Base-by-base conservation (phyloP, 495 filamentous ascomycete species). In the Acidomyces sp. region DNA sequence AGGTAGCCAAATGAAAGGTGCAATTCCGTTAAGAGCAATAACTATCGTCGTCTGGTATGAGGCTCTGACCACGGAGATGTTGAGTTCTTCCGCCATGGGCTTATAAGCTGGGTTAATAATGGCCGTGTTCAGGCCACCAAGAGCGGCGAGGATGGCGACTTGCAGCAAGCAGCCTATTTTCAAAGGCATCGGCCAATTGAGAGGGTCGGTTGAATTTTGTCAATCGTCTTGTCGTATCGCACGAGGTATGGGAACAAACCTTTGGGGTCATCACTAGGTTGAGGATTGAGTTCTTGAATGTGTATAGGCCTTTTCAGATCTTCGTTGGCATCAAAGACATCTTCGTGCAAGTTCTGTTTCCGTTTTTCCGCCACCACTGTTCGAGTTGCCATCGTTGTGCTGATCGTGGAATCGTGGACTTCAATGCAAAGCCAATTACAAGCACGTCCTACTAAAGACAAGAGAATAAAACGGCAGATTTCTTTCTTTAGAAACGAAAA, bases 71-170 rank as follows among this genome's bases (percentile, higher is more conserved):
- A 38, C 42, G 13, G 43, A 37, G 39, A 43, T 47, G 13, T 27
- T 20, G 19, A 42, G 28, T 24, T 47, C 37, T 27, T 41, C 42
- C 15, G 43, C 43, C 29, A 47, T 33, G 10, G 43, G 43, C 7
- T 19, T 32, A 31, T 47, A 47, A 16, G 43, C 43, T 10, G 43
- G 43, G 22, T 47, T 47, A 38, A 47, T 46, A 15, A 47, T 47
- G 2, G 43, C 43, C 5, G 43, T 47, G 17, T 47, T 47, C 4
- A 47, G 38, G 10, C 43, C 43, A n/a, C 43, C 36, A 4, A 47
- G 21, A 4, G 43, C 43, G 12, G 4, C 43, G 7, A 47, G 30
- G 2, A 47, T 16, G 11, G 39, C 16, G 6, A 47, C 39, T 17
- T 47, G 39, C 3, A 37, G 28, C 12, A 43, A 25, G 30, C 30